Evolutionary conservation across 352 stramenopile species (phyloP), one percentile per base, ranked within the genome.

Genomic region (Globisporangium rhizosaccharum): DNA sequence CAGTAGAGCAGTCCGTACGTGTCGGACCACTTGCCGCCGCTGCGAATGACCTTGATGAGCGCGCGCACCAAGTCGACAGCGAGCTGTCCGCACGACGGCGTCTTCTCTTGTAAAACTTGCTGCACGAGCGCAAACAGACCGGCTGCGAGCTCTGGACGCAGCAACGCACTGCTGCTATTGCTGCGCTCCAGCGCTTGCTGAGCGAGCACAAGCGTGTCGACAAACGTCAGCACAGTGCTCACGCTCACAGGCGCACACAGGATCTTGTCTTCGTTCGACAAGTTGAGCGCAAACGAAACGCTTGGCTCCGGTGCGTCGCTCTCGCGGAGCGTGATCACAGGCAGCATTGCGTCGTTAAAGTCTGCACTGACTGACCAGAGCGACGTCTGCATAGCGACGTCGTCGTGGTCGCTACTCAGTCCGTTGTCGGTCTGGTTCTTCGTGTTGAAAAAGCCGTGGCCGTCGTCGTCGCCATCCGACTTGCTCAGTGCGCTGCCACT

Each of bases 221-320:
- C 59, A 52, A 92, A 94, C 7, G 68, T 68, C 45, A 92, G 68
- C 3, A 91, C 80, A 2, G 72, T 85, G 33, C 65, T 63, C 17
- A 89, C 79, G 0, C 73, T 82, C 26, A 91, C 67, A 8, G 81
- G 70, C 36, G 81, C 62, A 41, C 81, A 93, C 11, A 94, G 55
- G 45, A 93, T 85, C 23, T 72, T 71, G 59, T 96, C 86, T 61
- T 96, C 86, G 15, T 83, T 66, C 0, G 84, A 87, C 2, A 95
- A 55, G 17, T 72, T 77, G 5, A 95, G 61, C 20, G 70, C 74
- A 61, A 83, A 89, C 20, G 70, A 70, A 0, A 72, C 59, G 46
- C 60, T 70, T 18, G 68, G 61, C 20, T 81, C 73, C 6, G 52
- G 55, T 44, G 49, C 67, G 8, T 66, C 75, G n/a, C 59, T 26